Conservation (phyloP, 345 rosid species). For the Isatis tinctoria region DNA sequence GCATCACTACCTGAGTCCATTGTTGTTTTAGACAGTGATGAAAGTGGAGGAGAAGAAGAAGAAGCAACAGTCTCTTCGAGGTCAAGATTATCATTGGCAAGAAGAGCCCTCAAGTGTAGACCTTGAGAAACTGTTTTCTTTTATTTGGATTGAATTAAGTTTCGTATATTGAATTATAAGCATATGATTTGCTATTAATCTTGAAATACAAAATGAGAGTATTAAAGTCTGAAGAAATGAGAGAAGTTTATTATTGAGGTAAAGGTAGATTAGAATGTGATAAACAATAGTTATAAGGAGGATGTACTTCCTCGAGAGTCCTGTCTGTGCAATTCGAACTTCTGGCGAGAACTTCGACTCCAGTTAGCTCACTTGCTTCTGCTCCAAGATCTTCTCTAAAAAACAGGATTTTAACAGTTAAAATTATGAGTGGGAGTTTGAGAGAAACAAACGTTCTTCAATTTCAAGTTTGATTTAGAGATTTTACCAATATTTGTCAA, state of each 20-base stretch:
- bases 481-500: not conserved
- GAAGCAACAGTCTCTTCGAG: conserved; percentile 18
- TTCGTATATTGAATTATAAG: not conserved
- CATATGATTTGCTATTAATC: no score
- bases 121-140: not conserved
- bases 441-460: not conserved
- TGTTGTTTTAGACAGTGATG: conserved; percentile 76
- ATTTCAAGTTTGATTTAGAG: not conserved
- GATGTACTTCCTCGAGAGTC: no score
- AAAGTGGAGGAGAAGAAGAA: conserved; percentile 56
- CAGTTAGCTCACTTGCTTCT: not conserved
- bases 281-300: no score
- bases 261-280: no score
- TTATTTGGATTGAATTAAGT: not conserved
- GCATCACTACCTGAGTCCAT: conserved; percentile 37
- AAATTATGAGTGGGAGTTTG: not conserved
- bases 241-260: no score
- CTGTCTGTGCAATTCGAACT: not conserved
- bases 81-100: conserved; percentile 33
- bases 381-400: conserved; percentile 1
- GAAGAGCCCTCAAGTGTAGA: conserved; percentile 20
- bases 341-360: not conserved
- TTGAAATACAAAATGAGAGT: no score
- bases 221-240: no score
- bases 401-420: not conserved